Evolutionary conservation across 805 yeast species (phyloP).

Genomic region (Barnettozyma pratensis): DNA sequence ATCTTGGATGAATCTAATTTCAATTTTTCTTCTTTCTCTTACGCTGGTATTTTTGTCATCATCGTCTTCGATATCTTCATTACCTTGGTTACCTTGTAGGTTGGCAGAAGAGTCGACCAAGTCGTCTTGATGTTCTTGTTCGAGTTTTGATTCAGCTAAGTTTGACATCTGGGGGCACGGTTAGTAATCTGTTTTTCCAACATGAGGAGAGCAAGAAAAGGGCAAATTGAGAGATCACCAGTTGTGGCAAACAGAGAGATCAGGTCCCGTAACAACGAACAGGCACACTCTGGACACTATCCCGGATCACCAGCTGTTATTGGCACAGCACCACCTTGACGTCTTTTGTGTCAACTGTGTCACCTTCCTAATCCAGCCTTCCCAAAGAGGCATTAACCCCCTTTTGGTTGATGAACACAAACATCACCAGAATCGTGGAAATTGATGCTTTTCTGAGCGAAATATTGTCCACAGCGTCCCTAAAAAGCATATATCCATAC

Average conservation of each 20-base stretch:
- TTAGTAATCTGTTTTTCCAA: not conserved
- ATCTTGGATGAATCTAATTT: conserved; percentile 95
- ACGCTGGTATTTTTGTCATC: conserved; percentile 41
- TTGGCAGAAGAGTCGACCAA: conserved; percentile 14
- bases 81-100: conserved; percentile 9
- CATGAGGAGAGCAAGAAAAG: not conserved
- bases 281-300: no score
- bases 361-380: conserved; percentile 7
- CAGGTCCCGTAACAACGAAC: no score
- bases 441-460: not conserved
- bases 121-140: conserved; percentile 19
- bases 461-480: no score
- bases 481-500: no score
- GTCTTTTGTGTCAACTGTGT: conserved; percentile 4
- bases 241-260: no score
- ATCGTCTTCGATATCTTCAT: conserved; percentile 36
- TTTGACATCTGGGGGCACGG: conserved; percentile 15
- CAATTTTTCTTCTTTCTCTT: conserved; percentile 82
- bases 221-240: not conserved
- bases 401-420: conserved; percentile 1
- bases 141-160: conserved; percentile 21
- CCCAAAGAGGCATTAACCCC: conserved; percentile 8
- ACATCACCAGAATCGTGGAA: not conserved
- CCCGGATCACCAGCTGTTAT: no score
- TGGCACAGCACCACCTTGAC: not conserved